Percentiles rank a stretch among this genome's conserved stretches.
phyloP scores from a whole-genome alignment of 768 basidiomycete genomes.

The Hemileccinum rubropunctum region DNA sequence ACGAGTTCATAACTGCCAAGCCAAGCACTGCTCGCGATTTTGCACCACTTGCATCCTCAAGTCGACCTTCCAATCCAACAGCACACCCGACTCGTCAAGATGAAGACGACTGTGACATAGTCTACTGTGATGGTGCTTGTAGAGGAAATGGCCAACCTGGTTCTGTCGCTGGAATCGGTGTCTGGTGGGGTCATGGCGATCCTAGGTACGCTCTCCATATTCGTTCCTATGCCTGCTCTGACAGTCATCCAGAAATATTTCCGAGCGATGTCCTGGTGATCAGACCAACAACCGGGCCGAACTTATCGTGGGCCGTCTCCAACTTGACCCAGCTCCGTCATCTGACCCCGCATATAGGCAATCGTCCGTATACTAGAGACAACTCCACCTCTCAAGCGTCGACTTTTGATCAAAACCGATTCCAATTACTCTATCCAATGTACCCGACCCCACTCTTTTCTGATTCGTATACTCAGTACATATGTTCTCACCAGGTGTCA shows the following conservation, averaged over 20 bases:
- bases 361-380: conserved; percentile 80
- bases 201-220: conserved; percentile 39
- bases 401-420: conserved; percentile 79
- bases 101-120: conserved; percentile 42
- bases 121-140: conserved; percentile 89
- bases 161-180: conserved; percentile 78
- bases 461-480: conserved; percentile 7
- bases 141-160: conserved; percentile 71
- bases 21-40: conserved; percentile 12
- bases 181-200: conserved; percentile 81
- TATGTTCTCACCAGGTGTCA: conserved; percentile 53
- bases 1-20: conserved; percentile 47
- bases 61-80: conserved; percentile 2
- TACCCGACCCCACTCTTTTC: conserved; percentile 28
- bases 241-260: conserved; percentile 58
- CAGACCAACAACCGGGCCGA: conserved; percentile 92
- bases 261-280: conserved; percentile 77
- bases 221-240: not conserved
- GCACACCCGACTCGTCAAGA: conserved; percentile 11
- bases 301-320: conserved; percentile 58
- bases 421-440: conserved; percentile 83
- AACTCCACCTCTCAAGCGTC: conserved; percentile 49
- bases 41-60: conserved; percentile 27
- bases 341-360: conserved; percentile 55
- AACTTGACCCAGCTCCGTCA: not conserved